phyloP scores from a whole-genome alignment of 176 grass and related monocot genomes.

The Triticum turgidum region DNA sequence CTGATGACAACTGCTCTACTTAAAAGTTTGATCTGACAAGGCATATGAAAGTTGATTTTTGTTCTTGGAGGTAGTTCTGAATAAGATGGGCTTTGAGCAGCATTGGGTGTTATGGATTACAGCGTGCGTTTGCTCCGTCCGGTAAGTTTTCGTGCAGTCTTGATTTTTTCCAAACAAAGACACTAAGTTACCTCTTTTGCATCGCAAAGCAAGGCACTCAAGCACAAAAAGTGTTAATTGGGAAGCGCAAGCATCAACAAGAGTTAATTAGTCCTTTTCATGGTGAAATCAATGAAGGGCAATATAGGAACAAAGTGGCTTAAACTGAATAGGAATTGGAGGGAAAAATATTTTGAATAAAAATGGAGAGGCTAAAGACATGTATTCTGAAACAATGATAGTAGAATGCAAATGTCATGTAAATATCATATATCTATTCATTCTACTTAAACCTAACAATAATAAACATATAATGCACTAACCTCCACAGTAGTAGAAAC shows the following conservation, averaged over 20 bases:
- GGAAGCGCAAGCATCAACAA: not conserved
- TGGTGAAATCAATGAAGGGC: not conserved
- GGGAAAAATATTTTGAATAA: not conserved
- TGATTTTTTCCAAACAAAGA: no score
- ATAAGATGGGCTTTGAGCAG: no score
- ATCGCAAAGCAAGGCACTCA: not conserved
- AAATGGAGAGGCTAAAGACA: not conserved
- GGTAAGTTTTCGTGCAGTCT: no score
- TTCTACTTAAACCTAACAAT: not conserved
- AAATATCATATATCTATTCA: not conserved
- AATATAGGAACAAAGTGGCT: not conserved
- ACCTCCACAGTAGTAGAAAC: not conserved
- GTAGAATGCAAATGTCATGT: not conserved
- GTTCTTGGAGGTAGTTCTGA: no score
- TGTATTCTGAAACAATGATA: not conserved
- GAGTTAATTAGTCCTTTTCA: not conserved
- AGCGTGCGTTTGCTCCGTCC: no score
- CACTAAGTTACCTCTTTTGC: not conserved
- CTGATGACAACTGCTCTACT: not conserved
- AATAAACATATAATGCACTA: not conserved
- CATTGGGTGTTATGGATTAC: no score
- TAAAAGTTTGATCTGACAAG: not conserved
- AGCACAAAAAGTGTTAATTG: not conserved
- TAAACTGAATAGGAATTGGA: conserved; percentile 3
- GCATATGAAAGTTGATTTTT: not conserved